These are phyloP conservation scores for Didymella keratinophila DNA, from an alignment of 2,329 filamentous ascomycete species.

Conservation along the genomic window DNA sequence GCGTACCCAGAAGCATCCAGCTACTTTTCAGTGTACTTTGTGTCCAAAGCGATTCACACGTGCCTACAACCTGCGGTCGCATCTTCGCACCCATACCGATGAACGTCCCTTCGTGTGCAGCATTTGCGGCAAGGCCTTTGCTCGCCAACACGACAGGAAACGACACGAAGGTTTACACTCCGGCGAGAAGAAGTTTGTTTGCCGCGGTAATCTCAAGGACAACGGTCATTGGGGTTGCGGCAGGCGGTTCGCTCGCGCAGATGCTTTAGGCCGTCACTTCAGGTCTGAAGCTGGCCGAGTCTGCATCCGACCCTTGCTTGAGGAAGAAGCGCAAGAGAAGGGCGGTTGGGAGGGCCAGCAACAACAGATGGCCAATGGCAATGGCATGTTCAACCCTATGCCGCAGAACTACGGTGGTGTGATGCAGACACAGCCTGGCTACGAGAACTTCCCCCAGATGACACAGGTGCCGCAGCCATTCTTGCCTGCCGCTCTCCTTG, in stretches of 20 bases:
- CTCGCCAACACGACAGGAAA: slow-evolving; percentile 95
- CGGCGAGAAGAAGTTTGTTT: slow-evolving; percentile 98
- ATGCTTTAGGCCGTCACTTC: slow-evolving; percentile 94
- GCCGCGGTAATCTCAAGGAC: slow-evolving; percentile 86
- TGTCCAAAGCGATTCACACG: slow-evolving; percentile 97
- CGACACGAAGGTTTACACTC: slow-evolving; percentile 95
- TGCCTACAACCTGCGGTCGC: slow-evolving; percentile 94
- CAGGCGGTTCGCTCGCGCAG: slow-evolving; percentile 89
- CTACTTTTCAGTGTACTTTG: slow-evolving; percentile 91
- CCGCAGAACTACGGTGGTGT: slow-evolving; percentile 44
- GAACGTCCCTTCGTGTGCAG: slow-evolving; percentile 97
- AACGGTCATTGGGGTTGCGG: slow-evolving; percentile 91
- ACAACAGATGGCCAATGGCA: slow-evolving; percentile 67
- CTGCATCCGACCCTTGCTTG: slow-evolving; percentile 95
- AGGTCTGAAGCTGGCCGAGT: slow-evolving; percentile 93
- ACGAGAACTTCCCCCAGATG: slow-evolving; percentile 43
- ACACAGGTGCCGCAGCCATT: slow-evolving; percentile 49
- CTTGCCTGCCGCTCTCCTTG: slow-evolving; percentile 85
- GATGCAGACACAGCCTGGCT: slow-evolving; percentile 47
- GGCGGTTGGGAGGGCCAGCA: slow-evolving; percentile 63
- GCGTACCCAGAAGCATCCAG: slow-evolving; percentile 95
- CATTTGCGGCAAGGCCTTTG: slow-evolving; percentile 96
- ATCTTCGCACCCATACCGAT: slow-evolving; percentile 94
- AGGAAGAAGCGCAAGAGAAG: slow-evolving; percentile 89
- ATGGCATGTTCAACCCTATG: slow-evolving; percentile 47